phyloP scores from a whole-genome alignment of 768 basidiomycete genomes.

The Leccinum incarnatum region DNA sequence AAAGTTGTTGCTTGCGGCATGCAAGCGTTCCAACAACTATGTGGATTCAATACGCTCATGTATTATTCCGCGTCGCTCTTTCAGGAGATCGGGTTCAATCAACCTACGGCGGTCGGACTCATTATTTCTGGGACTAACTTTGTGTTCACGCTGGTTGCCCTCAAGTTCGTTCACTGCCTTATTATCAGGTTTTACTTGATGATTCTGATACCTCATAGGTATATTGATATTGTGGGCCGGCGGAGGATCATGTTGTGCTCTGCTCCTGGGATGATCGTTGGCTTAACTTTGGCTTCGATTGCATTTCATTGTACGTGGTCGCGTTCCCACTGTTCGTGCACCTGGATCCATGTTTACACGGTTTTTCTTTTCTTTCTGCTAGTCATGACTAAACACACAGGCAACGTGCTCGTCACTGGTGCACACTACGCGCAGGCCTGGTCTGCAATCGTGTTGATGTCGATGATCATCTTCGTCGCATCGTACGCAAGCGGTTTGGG shows the following conservation, averaged over 20 bases:
- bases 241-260: conserved; percentile 69
- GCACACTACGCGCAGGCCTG: conserved; percentile 56
- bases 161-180: conserved; percentile 41
- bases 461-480: conserved; percentile 84
- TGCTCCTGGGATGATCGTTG: conserved; percentile 70
- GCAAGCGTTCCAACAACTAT: conserved; percentile 82
- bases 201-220: conserved; percentile 9
- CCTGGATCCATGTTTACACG: background rate
- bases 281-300: conserved; percentile 59
- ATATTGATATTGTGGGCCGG: conserved; percentile 68
- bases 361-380: background rate
- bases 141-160: conserved; percentile 70
- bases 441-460: conserved; percentile 66
- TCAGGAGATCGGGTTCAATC: conserved; percentile 75
- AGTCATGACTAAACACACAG: conserved; percentile 64
- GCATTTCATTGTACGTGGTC: conserved; percentile 50
- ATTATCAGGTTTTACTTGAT: background rate
- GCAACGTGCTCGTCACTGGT: conserved; percentile 57
- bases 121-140: conserved; percentile 80
- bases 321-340: background rate
- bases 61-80: conserved; percentile 77
- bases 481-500: conserved; percentile 79
- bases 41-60: conserved; percentile 81
- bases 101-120: conserved; percentile 78
- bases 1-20: conserved; percentile 75